Evolutionary conservation across 2,329 filamentous ascomycete genomes (phyloP), one percentile per base, ranked within the genome.

Genomic region (Pseudogymnoascus sp.): DNA sequence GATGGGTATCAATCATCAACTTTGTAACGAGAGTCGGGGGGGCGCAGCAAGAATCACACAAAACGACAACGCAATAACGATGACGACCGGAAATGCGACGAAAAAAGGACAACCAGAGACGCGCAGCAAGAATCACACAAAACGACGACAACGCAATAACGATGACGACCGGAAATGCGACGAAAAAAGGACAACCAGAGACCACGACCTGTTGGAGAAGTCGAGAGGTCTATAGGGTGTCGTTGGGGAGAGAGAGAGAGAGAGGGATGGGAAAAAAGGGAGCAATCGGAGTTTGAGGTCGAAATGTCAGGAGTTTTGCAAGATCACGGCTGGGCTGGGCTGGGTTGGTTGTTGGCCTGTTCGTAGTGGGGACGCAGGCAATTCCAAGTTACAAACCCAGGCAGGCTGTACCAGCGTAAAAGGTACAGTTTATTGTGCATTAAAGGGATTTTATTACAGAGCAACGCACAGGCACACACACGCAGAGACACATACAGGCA

Each of bases 111-210:
- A 60, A 62, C 19, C 58, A 39, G 59, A 39, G 26, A 33, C 55
- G 31, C 45, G 45, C 45, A 52, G 19, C 23, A 31, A 52, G 8
- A 52, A 31, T 52, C 45, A 52, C 45, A 52, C 31, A 33, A 61
- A 62, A 62, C 63, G 65, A 66, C 52, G 63, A 52, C 63, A 59
- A 60, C 16, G 23, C 39, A 61, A 39, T 41, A 61, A 61, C 23
- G 65, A 63, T 62, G 62, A 59, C 62, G 38, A 16, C n/a, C 33
- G 63, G 62, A 64, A 63, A 64, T 65, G 61, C 61, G 65, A 63
- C 65, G 23, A 64, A 65, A 65, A 66, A 60, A 62, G 63, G 55
- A 62, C 63, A 60, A 62, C 19, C 58, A 39, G 59, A 39, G 26
- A 33, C 55, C 59, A 64, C 38, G 31, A 38, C 37, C 43, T 58